phyloP scores from a whole-genome alignment of 2,329 filamentous ascomycete genomes.

The Cladophialophora yegresii region DNA sequence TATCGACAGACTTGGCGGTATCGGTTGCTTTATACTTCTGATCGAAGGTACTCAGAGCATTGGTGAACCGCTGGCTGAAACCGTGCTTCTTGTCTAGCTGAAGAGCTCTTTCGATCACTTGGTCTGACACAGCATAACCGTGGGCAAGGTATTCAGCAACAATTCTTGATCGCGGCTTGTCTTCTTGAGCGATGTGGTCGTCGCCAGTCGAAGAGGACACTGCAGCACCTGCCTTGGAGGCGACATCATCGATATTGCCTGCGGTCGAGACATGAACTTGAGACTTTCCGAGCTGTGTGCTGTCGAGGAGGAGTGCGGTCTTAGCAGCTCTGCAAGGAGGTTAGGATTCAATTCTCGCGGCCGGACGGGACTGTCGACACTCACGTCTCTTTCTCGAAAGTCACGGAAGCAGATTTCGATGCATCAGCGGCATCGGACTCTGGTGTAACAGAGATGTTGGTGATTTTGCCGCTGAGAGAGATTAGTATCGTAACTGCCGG shows the following conservation, averaged over 20 bases:
- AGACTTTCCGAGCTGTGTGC: slow-evolving; percentile 81
- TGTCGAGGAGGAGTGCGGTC: slow-evolving; percentile 93
- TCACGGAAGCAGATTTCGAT: slow-evolving; percentile 83
- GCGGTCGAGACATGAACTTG: slow-evolving; percentile 77
- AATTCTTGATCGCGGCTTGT: slow-evolving; percentile 93
- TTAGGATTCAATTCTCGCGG: not conserved
- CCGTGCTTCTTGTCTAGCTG: slow-evolving; percentile 88
- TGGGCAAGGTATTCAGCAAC: slow-evolving; percentile 95
- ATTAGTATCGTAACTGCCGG: not conserved
- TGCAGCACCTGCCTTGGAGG: slow-evolving; percentile 61
- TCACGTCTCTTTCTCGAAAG: slow-evolving; percentile 89
- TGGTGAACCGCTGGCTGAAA: slow-evolving; percentile 76
- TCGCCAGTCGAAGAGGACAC: slow-evolving; percentile 55
- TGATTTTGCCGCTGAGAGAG: slow-evolving; percentile 80
- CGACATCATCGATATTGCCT: slow-evolving; percentile 64
- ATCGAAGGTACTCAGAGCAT: slow-evolving; percentile 75
- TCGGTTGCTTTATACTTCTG: slow-evolving; percentile 83
- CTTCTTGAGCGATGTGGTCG: slow-evolving; percentile 79
- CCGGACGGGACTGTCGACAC: slow-evolving; percentile 32
- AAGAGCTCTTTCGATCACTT: slow-evolving; percentile 78
- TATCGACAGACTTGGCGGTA: slow-evolving; percentile 79
- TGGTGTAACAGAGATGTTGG: slow-evolving; percentile 72
- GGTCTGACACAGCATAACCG: slow-evolving; percentile 80
- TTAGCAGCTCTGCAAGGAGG: slow-evolving; percentile 69
- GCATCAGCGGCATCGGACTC: slow-evolving; percentile 57